A percentile compares a stretch with the other conserved stretches of the same genome.
Conservation (phyloP, 2,329 filamentous ascomycete species). For the Chrysoporthe puriensis region DNA sequence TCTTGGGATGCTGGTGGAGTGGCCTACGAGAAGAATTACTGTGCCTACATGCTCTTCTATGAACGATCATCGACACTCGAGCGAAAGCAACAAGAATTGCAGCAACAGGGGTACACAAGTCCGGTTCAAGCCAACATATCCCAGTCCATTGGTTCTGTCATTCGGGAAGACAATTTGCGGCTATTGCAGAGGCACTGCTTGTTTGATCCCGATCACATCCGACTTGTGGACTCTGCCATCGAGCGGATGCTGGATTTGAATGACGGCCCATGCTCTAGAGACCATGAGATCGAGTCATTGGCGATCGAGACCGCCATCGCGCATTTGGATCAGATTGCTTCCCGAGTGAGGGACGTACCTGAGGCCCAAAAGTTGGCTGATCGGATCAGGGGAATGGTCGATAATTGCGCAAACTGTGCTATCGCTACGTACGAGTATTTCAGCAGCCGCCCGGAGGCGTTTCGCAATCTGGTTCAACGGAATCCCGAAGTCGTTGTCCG, state of each 20-base stretch:
- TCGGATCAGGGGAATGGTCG: constrained; percentile 51
- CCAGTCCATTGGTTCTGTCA: constrained; percentile 56
- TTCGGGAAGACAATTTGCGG: constrained; percentile 72
- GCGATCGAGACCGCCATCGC: constrained; percentile 61
- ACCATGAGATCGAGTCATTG: constrained; percentile 50
- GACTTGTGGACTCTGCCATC: constrained; percentile 68
- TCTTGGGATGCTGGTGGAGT: constrained; percentile 50
- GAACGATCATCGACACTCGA: constrained; percentile 73
- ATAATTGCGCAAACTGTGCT: constrained; percentile 58
- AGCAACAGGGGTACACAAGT: constrained; percentile 38
- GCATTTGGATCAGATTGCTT: constrained; percentile 76
- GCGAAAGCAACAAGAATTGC: constrained; percentile 53
- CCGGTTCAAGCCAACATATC: constrained; percentile 53
- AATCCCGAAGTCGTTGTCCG: constrained; percentile 63
- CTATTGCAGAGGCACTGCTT: constrained; percentile 79
- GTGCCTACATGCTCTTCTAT: constrained; percentile 98
- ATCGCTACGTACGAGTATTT: constrained; percentile 66
- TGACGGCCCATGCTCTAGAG: constrained; percentile 51
- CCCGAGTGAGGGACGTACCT: constrained; percentile 69
- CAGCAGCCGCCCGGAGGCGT: constrained; percentile 52
- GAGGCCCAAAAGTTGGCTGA: constrained; percentile 58
- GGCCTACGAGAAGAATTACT: constrained; percentile 71
- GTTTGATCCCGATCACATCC: constrained; percentile 72
- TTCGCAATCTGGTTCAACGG: constrained; percentile 68
- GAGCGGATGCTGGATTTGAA: constrained; percentile 56